Conservation (phyloP, 2,329 filamentous ascomycete species). For the Calonectria montana region DNA sequence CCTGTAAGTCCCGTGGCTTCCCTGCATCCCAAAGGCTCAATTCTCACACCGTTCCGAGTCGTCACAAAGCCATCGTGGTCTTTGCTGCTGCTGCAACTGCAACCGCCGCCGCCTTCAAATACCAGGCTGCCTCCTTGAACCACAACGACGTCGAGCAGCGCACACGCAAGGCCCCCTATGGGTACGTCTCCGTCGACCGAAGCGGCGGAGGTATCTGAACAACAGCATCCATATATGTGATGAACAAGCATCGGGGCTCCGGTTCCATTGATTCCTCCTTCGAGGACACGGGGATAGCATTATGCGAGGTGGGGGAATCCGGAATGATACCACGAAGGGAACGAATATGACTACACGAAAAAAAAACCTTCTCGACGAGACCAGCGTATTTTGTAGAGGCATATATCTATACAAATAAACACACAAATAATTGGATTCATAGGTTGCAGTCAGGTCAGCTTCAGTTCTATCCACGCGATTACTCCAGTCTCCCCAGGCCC, state of each 20-base stretch:
- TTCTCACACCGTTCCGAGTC: constrained; percentile 41
- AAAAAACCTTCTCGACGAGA: neutral
- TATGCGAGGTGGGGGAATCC: neutral
- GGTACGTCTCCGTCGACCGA: constrained; percentile 64
- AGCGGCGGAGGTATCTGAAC: constrained; percentile 59
- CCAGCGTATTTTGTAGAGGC: neutral
- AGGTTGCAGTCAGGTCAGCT: constrained; percentile 20
- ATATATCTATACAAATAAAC: constrained; percentile 23
- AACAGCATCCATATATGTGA: neutral
- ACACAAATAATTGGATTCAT: neutral
- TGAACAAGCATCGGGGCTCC: too few relatives aligned
- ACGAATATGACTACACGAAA: neutral
- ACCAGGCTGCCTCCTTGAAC: constrained; percentile 50
- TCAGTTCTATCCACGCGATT: constrained; percentile 28
- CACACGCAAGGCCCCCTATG: constrained; percentile 48
- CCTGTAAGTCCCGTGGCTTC: constrained; percentile 26
- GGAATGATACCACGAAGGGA: constrained; percentile 2
- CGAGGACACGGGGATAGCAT: neutral
- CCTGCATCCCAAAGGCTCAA: neutral
- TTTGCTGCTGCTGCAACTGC: constrained; percentile 47
- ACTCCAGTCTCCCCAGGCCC: constrained; percentile 29
- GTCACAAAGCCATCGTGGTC: constrained; percentile 52
- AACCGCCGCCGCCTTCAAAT: constrained; percentile 44
- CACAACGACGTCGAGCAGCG: constrained; percentile 58
- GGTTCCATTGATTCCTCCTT: neutral